Conservation (phyloP, 257 asterid genomes). For the Lycium barbarum region DNA sequence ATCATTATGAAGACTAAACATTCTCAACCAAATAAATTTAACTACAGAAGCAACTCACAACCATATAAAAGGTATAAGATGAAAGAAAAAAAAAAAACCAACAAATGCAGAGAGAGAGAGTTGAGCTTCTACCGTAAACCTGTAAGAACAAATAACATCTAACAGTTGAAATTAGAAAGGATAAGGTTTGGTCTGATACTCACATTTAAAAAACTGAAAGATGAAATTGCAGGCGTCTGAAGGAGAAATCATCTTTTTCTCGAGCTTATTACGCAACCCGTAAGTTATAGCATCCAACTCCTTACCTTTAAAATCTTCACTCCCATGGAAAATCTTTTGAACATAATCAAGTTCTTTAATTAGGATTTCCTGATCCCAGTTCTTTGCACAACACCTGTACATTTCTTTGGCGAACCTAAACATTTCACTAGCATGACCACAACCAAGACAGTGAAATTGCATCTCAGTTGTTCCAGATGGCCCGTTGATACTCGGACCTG, state of each 20-base stretch:
- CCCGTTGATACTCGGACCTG: slow-evolving; percentile 72
- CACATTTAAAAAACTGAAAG: slow-evolving; percentile 80
- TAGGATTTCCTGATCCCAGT: slow-evolving; percentile 69
- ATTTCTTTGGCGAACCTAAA: slow-evolving; percentile 93
- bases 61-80: not conserved
- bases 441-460: slow-evolving; percentile 88
- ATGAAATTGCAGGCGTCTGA: slow-evolving; percentile 69
- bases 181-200: slow-evolving; percentile 40
- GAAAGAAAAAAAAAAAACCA: not conserved
- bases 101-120: not conserved
- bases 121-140: not conserved
- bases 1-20: not conserved
- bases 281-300: slow-evolving; percentile 70
- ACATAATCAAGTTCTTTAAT: slow-evolving; percentile 86
- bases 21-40: not conserved
- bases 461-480: slow-evolving; percentile 75
- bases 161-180: not conserved
- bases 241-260: slow-evolving; percentile 66
- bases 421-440: slow-evolving; percentile 87
- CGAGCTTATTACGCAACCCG: slow-evolving; percentile 67
- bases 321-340: slow-evolving; percentile 61
- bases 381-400: slow-evolving; percentile 69
- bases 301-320: slow-evolving; percentile 86
- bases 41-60: not conserved
- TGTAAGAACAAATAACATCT: not conserved